Base-by-base conservation (phyloP, 768 basidiomycete species). In the Clathrus columnatus region DNA sequence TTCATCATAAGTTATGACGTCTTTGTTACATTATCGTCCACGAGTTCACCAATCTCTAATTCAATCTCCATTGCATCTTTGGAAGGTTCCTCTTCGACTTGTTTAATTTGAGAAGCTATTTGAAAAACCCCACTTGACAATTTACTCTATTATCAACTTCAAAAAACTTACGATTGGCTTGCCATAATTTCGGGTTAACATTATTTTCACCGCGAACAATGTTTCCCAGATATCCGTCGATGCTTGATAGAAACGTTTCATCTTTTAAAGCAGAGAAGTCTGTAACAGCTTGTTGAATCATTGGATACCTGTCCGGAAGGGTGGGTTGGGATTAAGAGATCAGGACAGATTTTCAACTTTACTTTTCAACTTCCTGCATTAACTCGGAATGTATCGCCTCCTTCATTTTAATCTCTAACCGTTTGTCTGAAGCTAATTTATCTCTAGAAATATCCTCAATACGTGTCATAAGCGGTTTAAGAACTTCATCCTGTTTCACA, bases 321-420 rank as follows among this genome's bases (percentile, higher is more conserved):
- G 36, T n/a, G n/a, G n/a, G n/a, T 50, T 48, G 29, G 26, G 32
- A 51, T 50, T 47, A 36, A 47, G 30, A 32, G 29, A 54, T 48
- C 21, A 47, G 11, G 2, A 32, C 44, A 41, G 16, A 7, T 7
- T n/a, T 18, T 44, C 29, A 18, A 47, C 60, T 69, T 60, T 51
- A 81, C 85, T 85, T 76, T 66, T 86, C 83, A 26, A 88, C 71
- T 63, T 89, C 84, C 47, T 85, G 83, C 72, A 83, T 75, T 14
- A 89, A 68, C 60, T 87, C 85, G 55, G 75, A 70, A 59, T 79
- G 72, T n/a, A 80, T 69, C 8, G 67, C 67, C 1, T 84, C 82
- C 47, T 75, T 75, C 1, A 78, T 66, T 63, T 75, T 72, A 48
- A 75, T 74, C 14, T 77, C 71, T 46, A 85, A 64, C 59, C 78